Evolutionary conservation across 768 basidiomycete species (phyloP), one percentile per base, ranked within the genome.

Genomic region (Tricholoma hemisulphureum): DNA sequence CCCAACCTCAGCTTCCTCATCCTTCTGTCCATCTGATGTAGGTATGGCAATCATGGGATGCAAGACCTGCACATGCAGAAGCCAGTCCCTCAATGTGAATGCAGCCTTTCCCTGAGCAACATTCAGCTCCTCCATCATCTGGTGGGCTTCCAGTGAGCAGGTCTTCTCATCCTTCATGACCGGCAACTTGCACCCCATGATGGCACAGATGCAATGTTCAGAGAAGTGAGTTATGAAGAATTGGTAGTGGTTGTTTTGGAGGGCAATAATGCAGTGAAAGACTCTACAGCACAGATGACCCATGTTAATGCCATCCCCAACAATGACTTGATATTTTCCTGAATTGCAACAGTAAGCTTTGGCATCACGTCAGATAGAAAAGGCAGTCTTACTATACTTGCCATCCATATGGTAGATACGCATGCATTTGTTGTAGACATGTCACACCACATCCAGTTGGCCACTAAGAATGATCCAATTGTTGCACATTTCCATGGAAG

Each of bases 401-500:
- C 65, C 56, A 34, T 62, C 55, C 7, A 34, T 54, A 11, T 56
- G 14, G 51, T 51, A 68, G 1, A 53, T 9, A 0, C 66, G 59
- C 49, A 66, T 56, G 53, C 70, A 73, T 32, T 61, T 63, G 4
- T 69, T 55, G 37, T 71, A 73, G 11, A 52, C 62, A 58, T 72
- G 71, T 2, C 2, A 21, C 4, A 68, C 58, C 0, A 53, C 65
- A 24, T 70, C 68, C 13, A 61, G 61, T 32, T 72, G 69, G 0
- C 71, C 71, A 24, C 61, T 28, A 2, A 58, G 21, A 6, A 66
- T 53, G 3, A 73, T 69, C 1, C 57, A 51, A 0, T 37, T 4
- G 45, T 72, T 75, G 0, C 71, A 55, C 2, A 49, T 61, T 8
- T 58, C 39, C 61, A 72, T 73, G 3, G 67, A 67, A 0, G 23